Evolutionary conservation across 2,329 filamentous ascomycete species (phyloP), one percentile per base, ranked within the genome.

Genomic region (Aspergillus spinulosporus): DNA sequence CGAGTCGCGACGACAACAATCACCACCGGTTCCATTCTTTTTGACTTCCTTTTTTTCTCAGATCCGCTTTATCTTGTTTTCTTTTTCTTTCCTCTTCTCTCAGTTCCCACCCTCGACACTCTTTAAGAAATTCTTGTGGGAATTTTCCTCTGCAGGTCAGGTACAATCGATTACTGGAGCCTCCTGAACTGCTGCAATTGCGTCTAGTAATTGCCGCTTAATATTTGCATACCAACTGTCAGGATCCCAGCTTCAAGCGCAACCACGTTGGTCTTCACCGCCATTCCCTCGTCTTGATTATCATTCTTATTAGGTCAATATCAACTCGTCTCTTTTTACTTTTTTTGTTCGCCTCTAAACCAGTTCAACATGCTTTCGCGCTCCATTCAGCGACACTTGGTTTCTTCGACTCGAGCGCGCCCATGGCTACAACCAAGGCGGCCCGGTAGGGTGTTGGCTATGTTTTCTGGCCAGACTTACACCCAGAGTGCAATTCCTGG

Each of bases 391-490:
- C 65, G 64, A 39, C 63, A 66, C 44, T 42, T 58, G 28, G 55
- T 62, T 37, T 56, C 56, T 43, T 58, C 59, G 54, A 55, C 63
- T 46, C 62, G 61, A 31, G 47, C 60, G 40, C 61, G 62, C 34
- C 46, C 65, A 32, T 54, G 57, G 29, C 60, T 61, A 40, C 56
- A 61, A 21, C 44, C 49, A 31, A 43, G 44, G 36, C 60, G 59
- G 28, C 29, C 52, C 36, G 50, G 46, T 47, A 60, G 55, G 12
- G 40, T 58, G 31, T 11, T 58, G 34, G 57, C 58, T 34, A 57
- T 49, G 50, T 58, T 54, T n/a, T 45, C 54, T 12, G 63, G 58
- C 44, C 66, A 70, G 11, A 65, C 64, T 29, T 61, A 68, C 58
- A 58, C 66, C 58, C 49, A 64, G 58, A 54, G 61, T 42, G 58